These are phyloP conservation scores for Silene conica DNA, from an alignment of 148 eudicot genomes.

Conservation along the genomic window DNA sequence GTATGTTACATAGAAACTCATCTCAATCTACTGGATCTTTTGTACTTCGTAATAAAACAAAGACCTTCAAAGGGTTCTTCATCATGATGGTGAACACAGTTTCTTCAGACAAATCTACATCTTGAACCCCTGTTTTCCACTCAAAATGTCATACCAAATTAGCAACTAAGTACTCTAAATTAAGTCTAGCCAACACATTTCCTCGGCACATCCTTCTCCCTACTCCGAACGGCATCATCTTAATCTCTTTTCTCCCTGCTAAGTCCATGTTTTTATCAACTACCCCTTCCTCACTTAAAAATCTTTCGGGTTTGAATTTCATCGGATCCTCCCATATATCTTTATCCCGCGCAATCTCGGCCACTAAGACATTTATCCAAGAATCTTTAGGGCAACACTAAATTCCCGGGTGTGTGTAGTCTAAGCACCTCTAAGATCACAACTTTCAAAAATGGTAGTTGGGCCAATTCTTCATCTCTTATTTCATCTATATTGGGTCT, in stretches of 20 bases:
- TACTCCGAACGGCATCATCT: conserved; percentile 74
- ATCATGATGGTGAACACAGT: conserved; percentile 45
- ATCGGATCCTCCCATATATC: conserved; percentile 15
- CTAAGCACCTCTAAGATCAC: conserved; percentile 18
- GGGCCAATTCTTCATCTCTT: conserved; percentile 5
- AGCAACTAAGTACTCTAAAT: conserved; percentile 62
- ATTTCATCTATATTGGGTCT: background rate
- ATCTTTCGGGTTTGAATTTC: conserved; percentile 19
- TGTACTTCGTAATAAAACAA: conserved; percentile 20
- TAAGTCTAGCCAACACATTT: conserved; percentile 43
- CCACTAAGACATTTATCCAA: conserved; percentile 9
- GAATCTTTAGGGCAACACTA: conserved; percentile 5
- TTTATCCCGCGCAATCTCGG: conserved; percentile 16
- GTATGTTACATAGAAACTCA: too few relatives aligned
- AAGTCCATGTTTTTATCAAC: background rate
- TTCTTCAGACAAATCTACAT: conserved; percentile 48
- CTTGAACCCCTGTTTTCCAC: conserved; percentile 32
- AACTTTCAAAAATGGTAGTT: conserved; percentile 14
- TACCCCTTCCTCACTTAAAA: background rate
- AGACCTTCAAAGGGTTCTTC: conserved; percentile 50
- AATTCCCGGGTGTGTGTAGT: conserved; percentile 17
- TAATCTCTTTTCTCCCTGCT: conserved; percentile 52
- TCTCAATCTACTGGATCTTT: background rate
- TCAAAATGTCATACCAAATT: conserved; percentile 54
- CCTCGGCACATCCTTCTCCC: conserved; percentile 72